Percentiles rank a stretch among this genome's conserved stretches.
These are phyloP conservation scores for Melanomma pulvis-pyrius DNA, from an alignment of 495 filamentous ascomycete species.

Conservation along the genomic window DNA sequence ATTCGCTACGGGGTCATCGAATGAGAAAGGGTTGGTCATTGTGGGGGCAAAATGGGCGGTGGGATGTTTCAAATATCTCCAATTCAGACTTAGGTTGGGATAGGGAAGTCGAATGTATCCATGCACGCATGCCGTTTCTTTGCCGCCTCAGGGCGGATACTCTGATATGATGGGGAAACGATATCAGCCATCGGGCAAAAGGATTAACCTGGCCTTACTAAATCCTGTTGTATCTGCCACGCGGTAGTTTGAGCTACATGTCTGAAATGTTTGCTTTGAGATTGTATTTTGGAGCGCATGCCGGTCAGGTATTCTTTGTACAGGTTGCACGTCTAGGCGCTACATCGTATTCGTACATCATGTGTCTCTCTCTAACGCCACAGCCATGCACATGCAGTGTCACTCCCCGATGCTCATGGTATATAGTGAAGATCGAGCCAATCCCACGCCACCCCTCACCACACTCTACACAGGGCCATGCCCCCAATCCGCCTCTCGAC, in stretches of 20 bases:
- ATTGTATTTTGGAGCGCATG: neutral
- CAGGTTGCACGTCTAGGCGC: neutral
- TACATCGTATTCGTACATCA: constrained; percentile 2
- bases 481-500: constrained; percentile 84
- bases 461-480: constrained; percentile 75
- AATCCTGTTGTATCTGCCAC: neutral
- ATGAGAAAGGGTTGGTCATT: neutral
- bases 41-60: neutral
- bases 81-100: neutral
- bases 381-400: constrained; percentile 10
- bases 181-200: neutral
- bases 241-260: neutral
- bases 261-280: neutral
- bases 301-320: neutral
- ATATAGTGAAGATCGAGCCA: too few species aligned
- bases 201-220: neutral
- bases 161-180: neutral
- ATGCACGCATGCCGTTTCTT: too few species aligned
- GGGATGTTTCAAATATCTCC: neutral
- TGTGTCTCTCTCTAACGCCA: constrained; percentile 2
- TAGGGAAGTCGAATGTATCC: neutral
- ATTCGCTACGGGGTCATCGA: neutral
- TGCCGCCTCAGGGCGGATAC: too few species aligned
- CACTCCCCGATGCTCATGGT: neutral
- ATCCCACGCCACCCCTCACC: constrained; percentile 11